Evolutionary conservation across 805 yeast species (phyloP).

Genomic region (Teunomyces funiuensis): DNA sequence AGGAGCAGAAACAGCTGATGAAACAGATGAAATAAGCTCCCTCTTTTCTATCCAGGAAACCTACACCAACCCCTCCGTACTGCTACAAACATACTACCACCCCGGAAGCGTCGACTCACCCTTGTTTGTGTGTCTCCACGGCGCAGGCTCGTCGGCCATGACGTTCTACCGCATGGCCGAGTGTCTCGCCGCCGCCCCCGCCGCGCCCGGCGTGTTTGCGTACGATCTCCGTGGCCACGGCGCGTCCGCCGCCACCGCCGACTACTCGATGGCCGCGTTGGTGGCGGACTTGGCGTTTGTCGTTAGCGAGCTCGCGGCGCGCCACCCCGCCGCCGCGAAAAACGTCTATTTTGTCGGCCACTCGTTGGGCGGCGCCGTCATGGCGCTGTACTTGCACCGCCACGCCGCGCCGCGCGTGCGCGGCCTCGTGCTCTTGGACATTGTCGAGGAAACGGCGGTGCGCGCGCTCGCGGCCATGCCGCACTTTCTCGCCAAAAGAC

Average conservation of each 20-base stretch:
- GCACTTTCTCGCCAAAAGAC: conserved; percentile 62
- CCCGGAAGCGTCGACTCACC: conserved; percentile 42
- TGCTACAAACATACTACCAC: conserved; percentile 51
- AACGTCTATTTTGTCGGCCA: conserved; percentile 76
- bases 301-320: conserved; percentile 23
- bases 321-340: conserved; percentile 12
- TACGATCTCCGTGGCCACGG: conserved; percentile 93
- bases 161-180: conserved; percentile 63
- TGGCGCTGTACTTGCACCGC: conserved; percentile 50
- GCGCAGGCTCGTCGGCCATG: conserved; percentile 89
- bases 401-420: conserved; percentile 34
- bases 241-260: conserved; percentile 19
- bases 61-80: conserved; percentile 13
- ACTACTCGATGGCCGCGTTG: conserved; percentile 50
- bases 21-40: too few relatives aligned
- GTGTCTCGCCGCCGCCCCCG: conserved; percentile 21
- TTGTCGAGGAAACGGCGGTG: conserved; percentile 91
- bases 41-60: conserved; percentile 19
- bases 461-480: conserved; percentile 68
- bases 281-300: conserved; percentile 58
- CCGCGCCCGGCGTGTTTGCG: conserved; percentile 57
- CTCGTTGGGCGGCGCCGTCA: conserved; percentile 87
- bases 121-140: conserved; percentile 80
- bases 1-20: too few relatives aligned
- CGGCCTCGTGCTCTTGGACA: conserved; percentile 82